Conservation (phyloP, 495 filamentous ascomycete species). For the Friedmanniomyces endolithicus region DNA sequence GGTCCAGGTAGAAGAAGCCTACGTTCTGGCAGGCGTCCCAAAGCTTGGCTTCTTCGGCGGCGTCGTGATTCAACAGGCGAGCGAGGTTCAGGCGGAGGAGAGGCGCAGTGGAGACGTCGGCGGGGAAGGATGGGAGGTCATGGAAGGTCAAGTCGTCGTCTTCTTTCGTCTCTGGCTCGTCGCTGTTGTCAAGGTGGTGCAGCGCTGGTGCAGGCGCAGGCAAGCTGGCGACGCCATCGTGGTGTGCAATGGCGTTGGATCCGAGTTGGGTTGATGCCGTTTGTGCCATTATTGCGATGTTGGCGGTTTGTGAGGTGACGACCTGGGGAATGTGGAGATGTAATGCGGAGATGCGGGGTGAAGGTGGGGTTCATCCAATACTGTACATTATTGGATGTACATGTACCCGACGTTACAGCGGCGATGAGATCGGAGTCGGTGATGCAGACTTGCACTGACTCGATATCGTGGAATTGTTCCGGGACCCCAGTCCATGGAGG, state of each 20-base stretch:
- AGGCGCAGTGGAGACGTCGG: slow-evolving; percentile 14
- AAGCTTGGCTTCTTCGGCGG: neutral
- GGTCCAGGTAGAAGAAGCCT: slow-evolving; percentile 19
- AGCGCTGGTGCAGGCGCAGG: neutral
- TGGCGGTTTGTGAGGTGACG: too few relatives aligned
- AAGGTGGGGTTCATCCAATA: too few relatives aligned
- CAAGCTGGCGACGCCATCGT: neutral
- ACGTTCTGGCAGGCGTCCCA: slow-evolving; percentile 9
- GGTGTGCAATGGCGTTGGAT: neutral
- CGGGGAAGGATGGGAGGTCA: slow-evolving; percentile 12
- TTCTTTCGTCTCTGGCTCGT: neutral
- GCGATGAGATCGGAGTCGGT: too few relatives aligned
- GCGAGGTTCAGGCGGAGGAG: slow-evolving; percentile 8
- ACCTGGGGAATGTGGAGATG: too few relatives aligned
- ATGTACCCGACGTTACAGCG: too few relatives aligned
- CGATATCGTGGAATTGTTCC: too few relatives aligned
- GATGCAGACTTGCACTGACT: too few relatives aligned
- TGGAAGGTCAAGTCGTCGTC: neutral
- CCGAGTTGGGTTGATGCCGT: neutral
- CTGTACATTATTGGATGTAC: too few relatives aligned
- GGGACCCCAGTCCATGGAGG: too few relatives aligned
- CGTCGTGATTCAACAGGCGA: slow-evolving; percentile 1
- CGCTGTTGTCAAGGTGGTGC: neutral
- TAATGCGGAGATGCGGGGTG: too few relatives aligned
- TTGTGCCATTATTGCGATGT: too few relatives aligned